Evolutionary conservation across 495 filamentous ascomycete species (phyloP), one percentile per base, ranked within the genome.

Genomic region (Usnea hakonensis): DNA sequence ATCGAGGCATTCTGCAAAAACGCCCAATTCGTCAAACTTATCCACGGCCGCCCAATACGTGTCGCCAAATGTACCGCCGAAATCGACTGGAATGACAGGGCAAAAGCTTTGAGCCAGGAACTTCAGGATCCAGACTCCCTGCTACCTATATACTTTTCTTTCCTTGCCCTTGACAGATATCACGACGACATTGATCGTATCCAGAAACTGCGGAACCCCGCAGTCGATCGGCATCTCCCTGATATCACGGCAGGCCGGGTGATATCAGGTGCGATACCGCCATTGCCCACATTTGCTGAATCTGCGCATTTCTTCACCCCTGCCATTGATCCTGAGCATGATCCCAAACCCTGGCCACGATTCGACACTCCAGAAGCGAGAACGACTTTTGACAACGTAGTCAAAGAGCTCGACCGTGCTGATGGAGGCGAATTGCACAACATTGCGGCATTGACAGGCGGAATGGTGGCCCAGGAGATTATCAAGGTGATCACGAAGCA

Each of bases 401-500:
- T 85, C 56, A 77, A 80, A 55, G 88, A 91, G 70, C 76, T 91
- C 33, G 85, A 83, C 46, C 82, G 92, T 38, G 88, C 89, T 36
- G 87, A 85, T 57, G 90, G 90, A 37, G 89, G 84, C 48, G 94
- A 99, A 36, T 77, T 99, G 66, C 95, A 97, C 76, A 97, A 97
- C 72, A 89, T 96, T 56, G 86, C 92, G n/a, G 86, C 91, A 30
- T 73, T 97, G 54, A 88, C 87, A 10, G 94, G 95, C 23, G 95
- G 94, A 0, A 86, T 99, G 75, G 88, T 95, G 30, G 90, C 92
- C 35, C 94, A 99, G 75, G 94, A 99, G 78, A 83, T 90, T 35
- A 91, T 97, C 71, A 99, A 99, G 80, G 86, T 96, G 33, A 80
- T 97, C 63, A 99, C 94, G 55, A 86, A 90, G 73, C 94, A 99